Base-by-base conservation (phyloP, 2,329 filamentous ascomycete genomes). In the Scedosporium minutisporum region DNA sequence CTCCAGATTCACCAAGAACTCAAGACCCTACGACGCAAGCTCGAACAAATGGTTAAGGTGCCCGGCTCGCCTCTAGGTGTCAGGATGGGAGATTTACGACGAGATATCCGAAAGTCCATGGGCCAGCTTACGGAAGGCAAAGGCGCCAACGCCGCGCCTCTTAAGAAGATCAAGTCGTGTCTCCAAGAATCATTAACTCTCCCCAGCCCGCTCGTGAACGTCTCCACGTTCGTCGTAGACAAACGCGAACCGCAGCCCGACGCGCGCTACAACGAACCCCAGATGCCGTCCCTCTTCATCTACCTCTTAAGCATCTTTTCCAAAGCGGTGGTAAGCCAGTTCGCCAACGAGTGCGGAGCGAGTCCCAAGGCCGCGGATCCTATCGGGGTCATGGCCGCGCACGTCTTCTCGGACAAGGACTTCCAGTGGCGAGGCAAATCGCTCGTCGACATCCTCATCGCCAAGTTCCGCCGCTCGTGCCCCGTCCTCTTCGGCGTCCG, bases 401-500 rank as follows among this genome's bases (percentile, higher is more conserved):
- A 87, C 66, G 82, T 96, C 33, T 93, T 96, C 71, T 88, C 89
- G 1, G 80, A 83, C 61, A 80, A 84, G 18, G 80, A 84, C 16
- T 89, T 90, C 69, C 78, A 82, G 62, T 89, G 86, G 80, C 82
- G 87, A 60, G 87, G 85, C 7, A 75, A 82, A 58, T 82, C 87
- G 1, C 79, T 96, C 63, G 87, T 91, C 61, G 90, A 96, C 71
- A 90, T 97, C 64, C 80, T 97, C 33, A 87, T 96, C 69, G 80
- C 93, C 62, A 97, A 97, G 73, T 89, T 90, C 69, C 86, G 92
- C 64, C 80, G 89, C 16, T 80, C 85, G 3, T 96, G 91, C 69
- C 93, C 95, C 0, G 87, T 92, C 1, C 78, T 99, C 0, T 97
- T 96, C 71, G 93, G 93, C 18, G 85, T 93, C 66, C 82, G 85